Conservation (phyloP, 169 alveolate genomes). For the Plasmodium gallinaceum region DNA sequence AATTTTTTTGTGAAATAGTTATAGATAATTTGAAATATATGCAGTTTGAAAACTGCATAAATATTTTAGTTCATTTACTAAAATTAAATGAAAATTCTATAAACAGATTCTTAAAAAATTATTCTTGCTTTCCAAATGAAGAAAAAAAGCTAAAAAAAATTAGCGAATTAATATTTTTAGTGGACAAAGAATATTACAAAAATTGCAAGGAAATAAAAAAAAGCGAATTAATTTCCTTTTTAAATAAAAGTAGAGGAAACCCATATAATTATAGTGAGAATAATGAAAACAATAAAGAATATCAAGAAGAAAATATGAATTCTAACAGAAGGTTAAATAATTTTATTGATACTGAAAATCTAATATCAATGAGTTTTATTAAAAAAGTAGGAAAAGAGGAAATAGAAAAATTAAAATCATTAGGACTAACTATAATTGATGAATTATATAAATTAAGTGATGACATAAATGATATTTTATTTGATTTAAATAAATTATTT, state of each 20-base stretch:
- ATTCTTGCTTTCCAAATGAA: conserved; percentile 61
- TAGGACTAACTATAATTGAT: conserved; percentile 28
- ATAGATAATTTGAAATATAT: conserved; percentile 22
- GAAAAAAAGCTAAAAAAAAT: conserved; percentile 24
- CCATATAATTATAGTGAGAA: not conserved
- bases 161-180: conserved; percentile 15
- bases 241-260: not conserved
- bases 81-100: conserved; percentile 8
- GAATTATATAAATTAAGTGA: conserved; percentile 60
- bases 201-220: conserved; percentile 1
- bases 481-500: conserved; percentile 52
- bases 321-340: not conserved
- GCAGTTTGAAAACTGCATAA: conserved; percentile 24
- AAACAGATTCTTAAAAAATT: not conserved
- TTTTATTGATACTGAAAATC: conserved; percentile 31
- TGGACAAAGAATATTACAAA: conserved; percentile 12
- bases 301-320: not conserved
- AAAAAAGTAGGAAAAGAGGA: conserved; percentile 12
- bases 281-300: not conserved
- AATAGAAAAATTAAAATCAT: conserved; percentile 15
- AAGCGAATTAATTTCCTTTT: not conserved
- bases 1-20: conserved; percentile 40
- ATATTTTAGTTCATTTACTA: conserved; percentile 26
- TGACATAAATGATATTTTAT: conserved; percentile 56
- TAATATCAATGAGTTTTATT: conserved; percentile 26